Base-by-base conservation (phyloP, 768 basidiomycete genomes). In the Sarcomyxa edulis region DNA sequence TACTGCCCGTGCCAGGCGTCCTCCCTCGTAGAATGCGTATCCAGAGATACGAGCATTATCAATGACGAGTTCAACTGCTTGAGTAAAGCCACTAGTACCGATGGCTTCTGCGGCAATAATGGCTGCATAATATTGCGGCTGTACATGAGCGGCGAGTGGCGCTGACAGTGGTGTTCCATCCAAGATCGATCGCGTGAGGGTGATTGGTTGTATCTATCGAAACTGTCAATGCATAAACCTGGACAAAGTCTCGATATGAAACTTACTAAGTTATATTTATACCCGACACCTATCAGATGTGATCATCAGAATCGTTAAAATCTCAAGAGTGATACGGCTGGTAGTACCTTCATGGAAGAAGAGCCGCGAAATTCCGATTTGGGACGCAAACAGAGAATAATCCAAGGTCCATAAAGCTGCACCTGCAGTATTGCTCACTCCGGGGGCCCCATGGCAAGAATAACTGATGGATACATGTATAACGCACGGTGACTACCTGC, bases 341-440 rank as follows among this genome's bases (percentile, higher is more conserved):
- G n/a, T n/a, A n/a, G n/a, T 62, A 11, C 81, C 82, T 39, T 77
- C 65, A 49, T 85, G 81, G 64, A 81, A 81, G 58, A 71, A 77
- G 11, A 79, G 44, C 35, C 70, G 62, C 20, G 68, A 65, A 19
- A 79, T 71, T 3, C 75, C 76, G 7, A 78, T 54, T 45, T 72
- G 71, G 2, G 74, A 70, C 51, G 78, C 76, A 48, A 69, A 79
- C 3, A 86, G 59, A 2, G 70, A 62, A 53, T 84, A 82, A 52
- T 85, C 81, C 42, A 83, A 58, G 8, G 69, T 64, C 82, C 82
- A 85, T 14, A 85, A 55, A 12, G 78, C 76, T 0, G 81, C 80
- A 10, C 81, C 84, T n/a, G 75, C 81, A 1, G 74, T 74, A 50
- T 84, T 80, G 51, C 77, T 80, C 7, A 81, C 80, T 3, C 74